Conservation (phyloP, 352 stramenopile genomes). For the Phytopythium ostracodes region DNA sequence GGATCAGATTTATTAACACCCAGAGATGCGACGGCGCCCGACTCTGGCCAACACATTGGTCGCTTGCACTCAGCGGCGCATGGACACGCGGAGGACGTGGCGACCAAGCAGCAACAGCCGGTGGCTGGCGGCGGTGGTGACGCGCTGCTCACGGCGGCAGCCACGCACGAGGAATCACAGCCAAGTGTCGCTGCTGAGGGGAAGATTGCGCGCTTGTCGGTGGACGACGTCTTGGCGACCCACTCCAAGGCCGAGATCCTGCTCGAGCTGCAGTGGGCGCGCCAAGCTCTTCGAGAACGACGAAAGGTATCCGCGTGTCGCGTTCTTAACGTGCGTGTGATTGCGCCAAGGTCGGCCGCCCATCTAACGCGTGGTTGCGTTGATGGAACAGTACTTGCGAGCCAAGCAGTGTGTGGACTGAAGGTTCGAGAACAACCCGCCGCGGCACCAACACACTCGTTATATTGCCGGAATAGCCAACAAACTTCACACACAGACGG, state of each 20-base stretch:
- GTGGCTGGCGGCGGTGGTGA: background rate
- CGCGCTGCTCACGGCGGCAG: background rate
- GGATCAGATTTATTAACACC: background rate
- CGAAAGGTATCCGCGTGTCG: constrained; percentile 26
- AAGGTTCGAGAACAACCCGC: background rate
- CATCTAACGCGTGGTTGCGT: background rate
- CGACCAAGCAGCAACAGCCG: constrained; percentile 6
- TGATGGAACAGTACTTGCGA: constrained; percentile 26
- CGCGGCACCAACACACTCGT: background rate
- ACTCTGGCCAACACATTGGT: background rate
- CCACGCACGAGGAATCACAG: background rate
- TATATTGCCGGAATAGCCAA: background rate
- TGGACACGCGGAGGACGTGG: constrained; percentile 4
- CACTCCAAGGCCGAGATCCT: constrained; percentile 46
- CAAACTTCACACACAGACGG: background rate
- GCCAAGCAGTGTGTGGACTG: constrained; percentile 17
- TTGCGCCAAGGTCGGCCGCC: background rate
- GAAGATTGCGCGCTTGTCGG: constrained; percentile 4
- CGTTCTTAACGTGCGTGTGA: background rate
- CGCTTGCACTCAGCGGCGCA: background rate
- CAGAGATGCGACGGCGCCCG: constrained; percentile 3
- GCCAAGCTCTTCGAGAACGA: constrained; percentile 38
- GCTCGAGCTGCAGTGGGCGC: constrained; percentile 50
- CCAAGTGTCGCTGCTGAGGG: background rate
- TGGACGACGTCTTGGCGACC: constrained; percentile 41